phyloP scores from a whole-genome alignment of 164 flowering plant species.

The Kalanchoe fedtschenkoi region DNA sequence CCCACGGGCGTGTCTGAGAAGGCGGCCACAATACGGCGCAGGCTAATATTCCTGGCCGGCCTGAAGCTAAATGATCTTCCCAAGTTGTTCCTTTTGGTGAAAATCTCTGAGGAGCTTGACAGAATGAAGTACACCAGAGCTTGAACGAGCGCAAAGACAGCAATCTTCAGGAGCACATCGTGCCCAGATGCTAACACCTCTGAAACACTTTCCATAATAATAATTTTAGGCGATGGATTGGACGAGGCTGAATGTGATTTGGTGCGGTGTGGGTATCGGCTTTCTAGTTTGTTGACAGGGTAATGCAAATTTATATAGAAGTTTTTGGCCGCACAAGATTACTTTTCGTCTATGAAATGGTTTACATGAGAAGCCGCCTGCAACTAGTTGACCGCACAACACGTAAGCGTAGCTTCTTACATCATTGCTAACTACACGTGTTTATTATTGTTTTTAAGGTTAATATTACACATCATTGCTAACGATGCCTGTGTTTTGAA shows the following conservation, averaged over 20 bases:
- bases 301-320: too few relatives aligned
- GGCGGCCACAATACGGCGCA: slow-evolving; percentile 29
- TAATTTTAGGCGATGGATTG: too few relatives aligned
- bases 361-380: not conserved
- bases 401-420: slow-evolving; percentile 2
- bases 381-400: slow-evolving; percentile 1
- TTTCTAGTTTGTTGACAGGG: not conserved
- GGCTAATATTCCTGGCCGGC: slow-evolving; percentile 31
- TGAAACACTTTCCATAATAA: not conserved
- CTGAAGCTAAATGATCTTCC: slow-evolving; percentile 32
- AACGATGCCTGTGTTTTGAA: too few relatives aligned
- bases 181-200: not conserved
- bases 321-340: too few relatives aligned
- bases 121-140: slow-evolving; percentile 3
- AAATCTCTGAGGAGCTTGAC: slow-evolving; percentile 12
- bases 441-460: too few relatives aligned
- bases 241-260: too few relatives aligned
- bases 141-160: not conserved
- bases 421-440: not conserved
- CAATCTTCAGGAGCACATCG: slow-evolving; percentile 3
- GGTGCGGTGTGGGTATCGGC: too few relatives aligned
- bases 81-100: slow-evolving; percentile 15
- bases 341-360: not conserved
- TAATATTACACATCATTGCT: too few relatives aligned
- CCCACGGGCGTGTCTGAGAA: slow-evolving; percentile 34